These are phyloP conservation scores for Heritiera fomes DNA, from an alignment of 345 rosid genomes.

Conservation along the genomic window DNA sequence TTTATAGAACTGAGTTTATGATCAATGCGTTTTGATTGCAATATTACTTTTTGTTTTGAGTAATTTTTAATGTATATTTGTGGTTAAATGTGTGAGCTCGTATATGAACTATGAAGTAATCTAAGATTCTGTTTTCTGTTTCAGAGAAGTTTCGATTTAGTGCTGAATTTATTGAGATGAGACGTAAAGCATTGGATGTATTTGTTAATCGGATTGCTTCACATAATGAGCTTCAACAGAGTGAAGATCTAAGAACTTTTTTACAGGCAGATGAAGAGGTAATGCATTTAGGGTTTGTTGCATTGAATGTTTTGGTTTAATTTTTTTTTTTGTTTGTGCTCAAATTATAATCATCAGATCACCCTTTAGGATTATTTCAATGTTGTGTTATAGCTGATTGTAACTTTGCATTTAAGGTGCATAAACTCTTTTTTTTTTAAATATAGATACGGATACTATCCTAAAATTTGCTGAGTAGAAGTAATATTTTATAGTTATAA, in stretches of 20 bases:
- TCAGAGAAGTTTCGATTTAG: conserved; percentile 98
- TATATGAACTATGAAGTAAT: conserved; percentile 4
- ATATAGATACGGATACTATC: neutral
- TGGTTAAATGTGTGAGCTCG: neutral
- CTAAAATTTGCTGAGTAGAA: neutral
- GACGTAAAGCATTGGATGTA: conserved; percentile 83
- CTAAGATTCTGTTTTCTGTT: conserved; percentile 8
- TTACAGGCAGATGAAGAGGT: conserved; percentile 99
- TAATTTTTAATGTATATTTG: neutral
- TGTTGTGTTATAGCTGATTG: no score
- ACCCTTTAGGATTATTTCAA: no score
- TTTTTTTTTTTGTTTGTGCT: neutral
- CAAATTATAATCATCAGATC: no score
- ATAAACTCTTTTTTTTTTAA: neutral
- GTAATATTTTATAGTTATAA: neutral
- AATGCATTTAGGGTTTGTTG: conserved; percentile 18
- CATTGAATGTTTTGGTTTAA: neutral
- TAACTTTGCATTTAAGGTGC: no score
- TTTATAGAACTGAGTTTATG: neutral
- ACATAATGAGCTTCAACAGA: conserved; percentile 82
- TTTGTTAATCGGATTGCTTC: conserved; percentile 91
- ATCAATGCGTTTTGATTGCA: neutral
- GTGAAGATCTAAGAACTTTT: conserved; percentile 94
- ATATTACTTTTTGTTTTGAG: neutral
- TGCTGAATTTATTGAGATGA: conserved; percentile 96